A percentile compares a stretch with the other conserved stretches of the same genome.
Conservation (phyloP, 768 basidiomycete species). For the Russula ochroleuca region DNA sequence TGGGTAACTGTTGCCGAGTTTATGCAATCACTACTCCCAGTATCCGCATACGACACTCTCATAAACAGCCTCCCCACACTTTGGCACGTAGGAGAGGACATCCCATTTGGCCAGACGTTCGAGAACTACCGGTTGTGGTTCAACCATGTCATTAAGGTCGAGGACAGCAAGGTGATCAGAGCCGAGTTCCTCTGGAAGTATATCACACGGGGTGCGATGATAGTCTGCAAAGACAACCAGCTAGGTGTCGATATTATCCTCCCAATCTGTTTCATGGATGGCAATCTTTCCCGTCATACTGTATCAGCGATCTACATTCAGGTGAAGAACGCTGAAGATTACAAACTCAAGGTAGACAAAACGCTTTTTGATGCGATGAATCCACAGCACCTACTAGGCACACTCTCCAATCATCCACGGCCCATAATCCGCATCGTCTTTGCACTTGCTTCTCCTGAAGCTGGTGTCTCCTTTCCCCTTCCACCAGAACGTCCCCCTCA, state of each 20-base stretch:
- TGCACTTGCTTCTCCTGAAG: not conserved
- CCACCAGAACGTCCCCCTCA: not conserved
- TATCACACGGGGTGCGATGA: not conserved
- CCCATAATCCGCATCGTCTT: not conserved
- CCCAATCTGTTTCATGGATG: not conserved
- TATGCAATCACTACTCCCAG: not conserved
- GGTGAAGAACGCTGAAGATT: not conserved
- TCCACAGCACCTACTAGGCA: not conserved
- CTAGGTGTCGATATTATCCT: not conserved
- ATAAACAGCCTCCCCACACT: not conserved
- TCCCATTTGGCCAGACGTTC: not conserved
- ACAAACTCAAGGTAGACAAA: accelerated
- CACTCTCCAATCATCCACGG: not conserved
- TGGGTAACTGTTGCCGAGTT: not conserved
- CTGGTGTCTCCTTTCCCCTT: not conserved
- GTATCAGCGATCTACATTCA: not conserved
- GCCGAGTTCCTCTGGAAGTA: not conserved
- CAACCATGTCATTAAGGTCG: not conserved
- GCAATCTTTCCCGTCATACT: not conserved
- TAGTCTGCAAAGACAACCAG: not conserved
- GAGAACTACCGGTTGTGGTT: not conserved
- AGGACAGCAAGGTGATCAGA: not conserved
- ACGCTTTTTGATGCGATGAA: not conserved
- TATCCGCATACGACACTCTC: not conserved
- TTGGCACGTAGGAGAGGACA: not conserved